These are phyloP conservation scores for Globisporangium emineosum DNA, from an alignment of 352 stramenopile genomes.

Conservation along the genomic window DNA sequence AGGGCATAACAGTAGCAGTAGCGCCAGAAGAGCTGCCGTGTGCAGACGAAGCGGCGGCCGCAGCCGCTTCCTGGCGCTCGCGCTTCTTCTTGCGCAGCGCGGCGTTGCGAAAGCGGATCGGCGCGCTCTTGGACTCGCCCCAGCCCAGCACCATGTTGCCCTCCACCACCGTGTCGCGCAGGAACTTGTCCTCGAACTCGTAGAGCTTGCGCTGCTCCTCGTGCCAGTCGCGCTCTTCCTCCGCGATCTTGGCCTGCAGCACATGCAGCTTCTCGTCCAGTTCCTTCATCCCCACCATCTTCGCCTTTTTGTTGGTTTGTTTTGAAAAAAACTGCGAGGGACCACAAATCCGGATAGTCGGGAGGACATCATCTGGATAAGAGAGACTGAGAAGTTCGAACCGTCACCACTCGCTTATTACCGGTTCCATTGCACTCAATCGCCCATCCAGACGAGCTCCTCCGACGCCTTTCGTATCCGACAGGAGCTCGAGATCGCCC, in stretches of 20 bases:
- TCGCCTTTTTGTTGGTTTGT: no score
- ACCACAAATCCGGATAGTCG: no score
- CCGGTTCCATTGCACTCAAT: no score
- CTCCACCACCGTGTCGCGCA: slow-evolving; percentile 63
- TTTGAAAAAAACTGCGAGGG: no score
- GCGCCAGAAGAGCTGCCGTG: neutral
- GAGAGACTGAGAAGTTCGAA: no score
- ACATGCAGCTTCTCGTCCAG: slow-evolving; percentile 49
- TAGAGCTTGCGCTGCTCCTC: slow-evolving; percentile 72
- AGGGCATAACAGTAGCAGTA: neutral
- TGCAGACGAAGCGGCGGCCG: slow-evolving; percentile 8
- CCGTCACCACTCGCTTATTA: no score
- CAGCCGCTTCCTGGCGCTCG: slow-evolving; percentile 38
- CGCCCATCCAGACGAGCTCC: no score
- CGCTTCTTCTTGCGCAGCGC: slow-evolving; percentile 58
- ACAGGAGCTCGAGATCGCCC: no score
- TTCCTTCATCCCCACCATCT: slow-evolving; percentile 44
- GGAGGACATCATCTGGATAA: no score
- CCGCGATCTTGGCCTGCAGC: slow-evolving; percentile 36
- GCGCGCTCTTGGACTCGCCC: slow-evolving; percentile 59
- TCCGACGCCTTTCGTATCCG: no score
- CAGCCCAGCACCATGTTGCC: slow-evolving; percentile 75
- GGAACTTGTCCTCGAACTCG: slow-evolving; percentile 71
- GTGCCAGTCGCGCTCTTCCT: slow-evolving; percentile 51
- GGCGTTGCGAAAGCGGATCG: slow-evolving; percentile 68